These are phyloP conservation scores for Xylariaceae sp. DNA, from an alignment of 2,329 filamentous ascomycete species.

Conservation along the genomic window DNA sequence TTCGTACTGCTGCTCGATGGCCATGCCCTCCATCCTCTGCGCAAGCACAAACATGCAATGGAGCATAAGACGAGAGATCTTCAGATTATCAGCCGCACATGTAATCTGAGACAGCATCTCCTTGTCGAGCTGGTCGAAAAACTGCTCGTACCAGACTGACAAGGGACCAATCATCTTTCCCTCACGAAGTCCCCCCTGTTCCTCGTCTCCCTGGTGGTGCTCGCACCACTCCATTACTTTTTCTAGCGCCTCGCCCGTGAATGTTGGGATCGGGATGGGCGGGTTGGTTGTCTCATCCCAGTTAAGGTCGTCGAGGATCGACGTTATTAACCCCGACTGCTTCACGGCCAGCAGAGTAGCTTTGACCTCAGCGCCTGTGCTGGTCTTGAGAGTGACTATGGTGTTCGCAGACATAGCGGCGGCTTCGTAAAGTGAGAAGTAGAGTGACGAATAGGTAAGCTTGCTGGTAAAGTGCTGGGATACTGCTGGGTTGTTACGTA, in stretches of 20 bases:
- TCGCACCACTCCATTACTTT: constrained; percentile 17
- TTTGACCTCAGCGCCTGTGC: background rate
- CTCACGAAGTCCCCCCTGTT: background rate
- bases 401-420: constrained; percentile 5
- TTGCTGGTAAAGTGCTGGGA: background rate
- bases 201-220: background rate
- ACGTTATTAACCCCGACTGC: background rate
- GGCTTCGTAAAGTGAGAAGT: background rate
- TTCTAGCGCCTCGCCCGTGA: background rate
- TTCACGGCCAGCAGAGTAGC: constrained; percentile 1
- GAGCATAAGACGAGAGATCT: constrained; percentile 3
- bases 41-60: background rate
- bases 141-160: background rate
- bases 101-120: background rate
- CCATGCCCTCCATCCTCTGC: background rate
- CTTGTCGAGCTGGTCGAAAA: background rate
- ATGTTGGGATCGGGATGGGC: constrained; percentile 6
- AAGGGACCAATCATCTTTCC: background rate
- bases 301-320: constrained; percentile 2
- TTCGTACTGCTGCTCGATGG: background rate
- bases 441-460: background rate
- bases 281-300: background rate
- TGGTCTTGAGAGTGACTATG: constrained; percentile 3
- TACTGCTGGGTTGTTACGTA: background rate
- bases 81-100: constrained; percentile 1